phyloP scores from a whole-genome alignment of 345 rosid genomes.

The Excoecaria cochinchinensis region DNA sequence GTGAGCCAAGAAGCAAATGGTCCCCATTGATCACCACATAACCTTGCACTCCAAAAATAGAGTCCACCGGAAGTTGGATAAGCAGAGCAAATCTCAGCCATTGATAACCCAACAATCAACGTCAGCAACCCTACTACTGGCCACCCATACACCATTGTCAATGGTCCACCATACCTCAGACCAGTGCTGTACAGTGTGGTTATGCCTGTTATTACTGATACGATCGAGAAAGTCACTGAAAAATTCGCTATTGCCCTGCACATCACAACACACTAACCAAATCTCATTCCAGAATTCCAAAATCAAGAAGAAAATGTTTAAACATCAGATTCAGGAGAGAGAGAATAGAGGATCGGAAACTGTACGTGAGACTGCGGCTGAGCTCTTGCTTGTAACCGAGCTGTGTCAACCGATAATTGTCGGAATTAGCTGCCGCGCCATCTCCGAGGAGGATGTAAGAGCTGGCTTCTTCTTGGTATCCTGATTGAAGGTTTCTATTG shows the following conservation, averaged over 20 bases:
- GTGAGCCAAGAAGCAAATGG: constrained; percentile 63
- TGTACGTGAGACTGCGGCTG: constrained; percentile 54
- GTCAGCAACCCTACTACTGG: constrained; percentile 44
- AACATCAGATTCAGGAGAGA: neutral
- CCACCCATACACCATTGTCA: constrained; percentile 59
- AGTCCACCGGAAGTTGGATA: constrained; percentile 61
- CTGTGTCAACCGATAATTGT: constrained; percentile 37
- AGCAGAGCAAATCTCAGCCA: constrained; percentile 69
- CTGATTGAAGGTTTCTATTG: neutral
- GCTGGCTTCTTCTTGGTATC: neutral
- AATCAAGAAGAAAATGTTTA: neutral
- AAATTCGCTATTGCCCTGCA: constrained; percentile 47
- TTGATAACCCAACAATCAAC: constrained; percentile 37
- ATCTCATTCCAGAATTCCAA: neutral
- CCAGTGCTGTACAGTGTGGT: constrained; percentile 49
- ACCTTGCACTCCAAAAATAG: constrained; percentile 58
- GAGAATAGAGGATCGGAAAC: neutral
- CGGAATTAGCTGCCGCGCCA: neutral
- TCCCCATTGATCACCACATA: constrained; percentile 48
- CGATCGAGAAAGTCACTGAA: constrained; percentile 48
- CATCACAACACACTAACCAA: neutral
- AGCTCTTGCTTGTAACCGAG: constrained; percentile 69
- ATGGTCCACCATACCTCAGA: constrained; percentile 49
- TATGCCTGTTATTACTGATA: constrained; percentile 50
- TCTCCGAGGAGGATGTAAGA: constrained; percentile 4